Evolutionary conservation across 148 eudicot species (phyloP).

Genomic region (Rhododendron molle): DNA sequence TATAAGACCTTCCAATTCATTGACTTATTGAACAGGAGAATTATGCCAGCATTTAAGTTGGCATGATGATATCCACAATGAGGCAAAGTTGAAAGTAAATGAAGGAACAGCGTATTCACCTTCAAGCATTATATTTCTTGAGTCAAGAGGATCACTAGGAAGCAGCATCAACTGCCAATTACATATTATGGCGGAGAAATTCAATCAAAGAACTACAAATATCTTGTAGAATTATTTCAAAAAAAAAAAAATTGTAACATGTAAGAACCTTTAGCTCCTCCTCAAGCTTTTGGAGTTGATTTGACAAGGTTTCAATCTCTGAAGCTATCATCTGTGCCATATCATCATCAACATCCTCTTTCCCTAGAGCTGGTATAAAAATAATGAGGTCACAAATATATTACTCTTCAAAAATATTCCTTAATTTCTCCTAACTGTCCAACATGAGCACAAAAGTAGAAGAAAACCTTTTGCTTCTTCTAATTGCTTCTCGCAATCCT

Average conservation of each 20-base stretch:
- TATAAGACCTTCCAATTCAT: background rate
- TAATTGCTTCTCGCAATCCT: conserved; percentile 84
- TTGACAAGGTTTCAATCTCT: conserved; percentile 65
- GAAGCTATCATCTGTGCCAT: conserved; percentile 84
- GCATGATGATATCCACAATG: background rate
- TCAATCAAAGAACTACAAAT: conserved; percentile 4
- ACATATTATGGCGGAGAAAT: conserved; percentile 10
- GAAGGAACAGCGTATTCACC: conserved; percentile 34
- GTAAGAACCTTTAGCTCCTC: conserved; percentile 71
- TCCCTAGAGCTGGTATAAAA: conserved; percentile 52
- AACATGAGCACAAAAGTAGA: background rate
- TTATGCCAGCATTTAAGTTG: background rate
- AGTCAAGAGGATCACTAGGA: conserved; percentile 94
- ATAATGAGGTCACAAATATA: background rate
- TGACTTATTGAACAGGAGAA: background rate
- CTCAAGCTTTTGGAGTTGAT: conserved; percentile 67
- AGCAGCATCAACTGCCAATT: conserved; percentile 62
- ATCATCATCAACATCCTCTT: conserved; percentile 85
- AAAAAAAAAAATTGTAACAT: background rate
- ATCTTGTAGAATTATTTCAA: background rate
- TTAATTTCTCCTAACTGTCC: background rate
- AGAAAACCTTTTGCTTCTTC: conserved; percentile 83
- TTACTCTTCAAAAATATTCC: background rate
- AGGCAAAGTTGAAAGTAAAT: background rate
- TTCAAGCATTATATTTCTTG: conserved; percentile 93